Base-by-base conservation (phyloP, 768 basidiomycete genomes). In the Boletus vermiculosoides region DNA sequence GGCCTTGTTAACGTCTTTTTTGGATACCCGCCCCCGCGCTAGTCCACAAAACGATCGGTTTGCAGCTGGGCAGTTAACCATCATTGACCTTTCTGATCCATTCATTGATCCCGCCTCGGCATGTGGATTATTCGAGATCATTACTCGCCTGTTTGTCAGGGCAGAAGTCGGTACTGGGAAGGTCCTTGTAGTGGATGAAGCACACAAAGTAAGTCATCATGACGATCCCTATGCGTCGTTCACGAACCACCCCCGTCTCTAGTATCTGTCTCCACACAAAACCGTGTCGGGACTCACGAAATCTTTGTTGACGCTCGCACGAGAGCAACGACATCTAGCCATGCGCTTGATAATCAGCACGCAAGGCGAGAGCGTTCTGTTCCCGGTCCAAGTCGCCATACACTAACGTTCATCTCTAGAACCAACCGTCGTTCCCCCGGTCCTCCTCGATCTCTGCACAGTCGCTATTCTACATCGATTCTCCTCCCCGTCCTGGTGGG, bases 301-400 rank as follows among this genome's bases (percentile, higher is more conserved):
- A 20, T 75, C 82, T 9, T 68, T 90, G 16, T 66, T 86, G 20
- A 78, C 79, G 11, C 71, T 89, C 9, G 82, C 84, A 22, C 78
- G 88, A 0, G 85, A 89, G 63, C 87, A 88, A 60, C 80, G 88
- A 2, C 88, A 90, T 65, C 70, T 86, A 6, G 85, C 81, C 0
- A 87, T 88, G 83, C 78, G 88, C 9, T 77, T 90, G 16, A 76
- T 90, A 20, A 85, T 90, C 55, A 86, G 84, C 63, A 90, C 88
- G 0, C 89, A 90, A 78, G 88, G 85, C 80, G 58, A 61, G 69
- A 13, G 33, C 46, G 16, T 55, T 28, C 1, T 7, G 13, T 46
- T 34, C 31, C 7, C 45, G 16, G 33, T 18, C 20, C 20, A 10
- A 16, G 12, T 34, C n/a, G 4, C 23, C 18, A 4, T 13, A 18